Conservation (phyloP, 1,284 basidiomycete genomes). For the Ustilago tritici region DNA sequence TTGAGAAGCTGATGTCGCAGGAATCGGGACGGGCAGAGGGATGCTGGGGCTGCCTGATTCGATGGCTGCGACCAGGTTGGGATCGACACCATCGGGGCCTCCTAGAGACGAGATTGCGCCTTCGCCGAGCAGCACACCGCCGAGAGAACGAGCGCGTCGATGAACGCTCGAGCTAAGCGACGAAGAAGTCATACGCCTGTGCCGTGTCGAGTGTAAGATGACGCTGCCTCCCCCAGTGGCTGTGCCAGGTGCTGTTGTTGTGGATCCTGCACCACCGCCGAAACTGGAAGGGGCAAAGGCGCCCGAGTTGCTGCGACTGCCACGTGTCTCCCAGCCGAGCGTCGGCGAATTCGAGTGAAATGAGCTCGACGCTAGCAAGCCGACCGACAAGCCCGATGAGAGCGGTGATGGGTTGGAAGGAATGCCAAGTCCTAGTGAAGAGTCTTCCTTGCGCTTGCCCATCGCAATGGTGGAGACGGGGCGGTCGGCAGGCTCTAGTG, state of each 20-base stretch:
- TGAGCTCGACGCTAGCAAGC: slow-evolving; percentile 33
- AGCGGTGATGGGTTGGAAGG: slow-evolving; percentile 44
- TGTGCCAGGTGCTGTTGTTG: slow-evolving; percentile 35
- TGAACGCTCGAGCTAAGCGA: slow-evolving; percentile 54
- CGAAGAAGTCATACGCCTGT: slow-evolving; percentile 44
- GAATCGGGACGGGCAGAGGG: slow-evolving; percentile 44
- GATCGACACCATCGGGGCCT: slow-evolving; percentile 68
- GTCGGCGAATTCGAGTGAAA: slow-evolving; percentile 44
- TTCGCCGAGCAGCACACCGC: slow-evolving; percentile 54
- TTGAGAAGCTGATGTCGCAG: slow-evolving; percentile 33
- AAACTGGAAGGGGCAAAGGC: slow-evolving; percentile 35
- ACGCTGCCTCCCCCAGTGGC: slow-evolving; percentile 37
- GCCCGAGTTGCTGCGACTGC: slow-evolving; percentile 36
- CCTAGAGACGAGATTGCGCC: slow-evolving; percentile 61
- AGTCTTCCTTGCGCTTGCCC: slow-evolving; percentile 49
- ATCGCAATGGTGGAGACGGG: slow-evolving; percentile 39
- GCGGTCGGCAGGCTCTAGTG: slow-evolving; percentile 34
- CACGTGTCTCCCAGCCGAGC: slow-evolving; percentile 35
- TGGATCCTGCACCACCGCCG: slow-evolving; percentile 24
- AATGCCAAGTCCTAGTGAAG: slow-evolving; percentile 42
- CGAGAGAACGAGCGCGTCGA: slow-evolving; percentile 65
- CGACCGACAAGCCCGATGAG: slow-evolving; percentile 28
- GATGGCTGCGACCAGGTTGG: slow-evolving; percentile 66
- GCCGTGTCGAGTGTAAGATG: slow-evolving; percentile 33
- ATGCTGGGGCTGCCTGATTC: slow-evolving; percentile 51